phyloP scores from a whole-genome alignment of 352 stramenopile genomes.

The Phytophthora citricola region DNA sequence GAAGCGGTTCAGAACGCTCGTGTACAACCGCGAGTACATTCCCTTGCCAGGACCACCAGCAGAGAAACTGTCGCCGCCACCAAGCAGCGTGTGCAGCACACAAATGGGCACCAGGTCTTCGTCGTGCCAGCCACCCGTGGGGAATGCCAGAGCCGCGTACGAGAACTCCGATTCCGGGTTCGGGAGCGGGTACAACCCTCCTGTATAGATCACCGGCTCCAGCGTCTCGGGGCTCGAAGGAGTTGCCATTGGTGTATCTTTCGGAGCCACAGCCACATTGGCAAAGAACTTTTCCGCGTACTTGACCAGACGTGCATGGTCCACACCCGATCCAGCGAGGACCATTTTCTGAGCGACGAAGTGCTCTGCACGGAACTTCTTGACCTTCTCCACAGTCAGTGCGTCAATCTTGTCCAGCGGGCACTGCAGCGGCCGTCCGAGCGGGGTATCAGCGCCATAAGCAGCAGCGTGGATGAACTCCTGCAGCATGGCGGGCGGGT shows the following conservation, averaged over 20 bases:
- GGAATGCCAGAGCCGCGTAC: conserved; percentile 96
- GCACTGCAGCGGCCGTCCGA: conserved; percentile 86
- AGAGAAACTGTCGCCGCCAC: conserved; percentile 98
- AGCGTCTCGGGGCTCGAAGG: conserved; percentile 47
- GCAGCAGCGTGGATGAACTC: conserved; percentile 89
- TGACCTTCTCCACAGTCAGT: conserved; percentile 77
- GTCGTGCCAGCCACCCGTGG: conserved; percentile 97
- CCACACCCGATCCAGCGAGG: conserved; percentile 93
- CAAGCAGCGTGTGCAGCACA: conserved; percentile 98
- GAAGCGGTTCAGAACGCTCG: conserved; percentile 97
- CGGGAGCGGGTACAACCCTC: conserved; percentile 68
- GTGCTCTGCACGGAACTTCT: conserved; percentile 72
- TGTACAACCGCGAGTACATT: conserved; percentile 99
- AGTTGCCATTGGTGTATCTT: conserved; percentile 21
- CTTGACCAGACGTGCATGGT: conserved; percentile 94
- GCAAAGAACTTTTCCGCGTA: conserved; percentile 92
- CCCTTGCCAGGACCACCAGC: conserved; percentile 99
- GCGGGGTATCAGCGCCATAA: conserved; percentile 74
- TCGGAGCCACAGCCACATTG: conserved; percentile 41
- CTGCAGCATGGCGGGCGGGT: conserved; percentile 83
- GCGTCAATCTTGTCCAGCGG: conserved; percentile 80
- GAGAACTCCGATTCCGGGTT: conserved; percentile 83
- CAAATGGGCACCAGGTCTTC: conserved; percentile 96
- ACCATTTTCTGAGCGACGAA: conserved; percentile 93
- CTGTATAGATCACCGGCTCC: conserved; percentile 65